A percentile compares a stretch with the other conserved stretches of the same genome.
phyloP scores from a whole-genome alignment of 1,284 basidiomycete species.

The Cutaneotrichosporon sp. region DNA sequence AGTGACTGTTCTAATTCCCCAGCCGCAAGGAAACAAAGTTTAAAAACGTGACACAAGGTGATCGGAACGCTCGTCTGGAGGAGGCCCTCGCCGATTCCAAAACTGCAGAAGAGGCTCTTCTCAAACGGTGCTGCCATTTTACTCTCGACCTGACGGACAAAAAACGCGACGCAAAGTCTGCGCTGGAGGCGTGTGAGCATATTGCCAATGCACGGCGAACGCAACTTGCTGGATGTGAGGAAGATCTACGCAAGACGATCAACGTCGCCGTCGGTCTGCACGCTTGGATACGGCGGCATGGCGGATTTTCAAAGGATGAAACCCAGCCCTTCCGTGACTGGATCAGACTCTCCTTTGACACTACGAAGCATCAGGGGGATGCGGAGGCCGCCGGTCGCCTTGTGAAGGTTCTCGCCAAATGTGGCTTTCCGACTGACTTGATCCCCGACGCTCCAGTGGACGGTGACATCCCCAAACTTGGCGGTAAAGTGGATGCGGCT shows the following conservation, averaged over 20 bases:
- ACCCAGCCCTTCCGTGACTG: slow-evolving; percentile 39
- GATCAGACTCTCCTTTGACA: slow-evolving; percentile 40
- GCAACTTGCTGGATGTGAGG: slow-evolving; percentile 73
- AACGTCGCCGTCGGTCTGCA: slow-evolving; percentile 57
- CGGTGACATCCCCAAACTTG: slow-evolving; percentile 25
- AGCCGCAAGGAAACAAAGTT: slow-evolving; percentile 72
- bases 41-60: slow-evolving; percentile 54
- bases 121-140: slow-evolving; percentile 91
- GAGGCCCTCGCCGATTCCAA: slow-evolving; percentile 83
- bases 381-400: slow-evolving; percentile 51
- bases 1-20: slow-evolving; percentile 8
- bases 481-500: slow-evolving; percentile 26
- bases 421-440: slow-evolving; percentile 22
- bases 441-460: slow-evolving; percentile 43
- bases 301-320: slow-evolving; percentile 23
- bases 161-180: slow-evolving; percentile 52
- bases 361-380: slow-evolving; percentile 54
- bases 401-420: slow-evolving; percentile 49
- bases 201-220: slow-evolving; percentile 74
- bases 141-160: slow-evolving; percentile 62
- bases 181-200: slow-evolving; percentile 85
- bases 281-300: slow-evolving; percentile 30
- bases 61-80: slow-evolving; percentile 80
- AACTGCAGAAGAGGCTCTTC: slow-evolving; percentile 81
- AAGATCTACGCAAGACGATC: slow-evolving; percentile 64